These are phyloP conservation scores for Oropetium thomaeum DNA, from an alignment of 176 grass and related monocot species.

Conservation along the genomic window DNA sequence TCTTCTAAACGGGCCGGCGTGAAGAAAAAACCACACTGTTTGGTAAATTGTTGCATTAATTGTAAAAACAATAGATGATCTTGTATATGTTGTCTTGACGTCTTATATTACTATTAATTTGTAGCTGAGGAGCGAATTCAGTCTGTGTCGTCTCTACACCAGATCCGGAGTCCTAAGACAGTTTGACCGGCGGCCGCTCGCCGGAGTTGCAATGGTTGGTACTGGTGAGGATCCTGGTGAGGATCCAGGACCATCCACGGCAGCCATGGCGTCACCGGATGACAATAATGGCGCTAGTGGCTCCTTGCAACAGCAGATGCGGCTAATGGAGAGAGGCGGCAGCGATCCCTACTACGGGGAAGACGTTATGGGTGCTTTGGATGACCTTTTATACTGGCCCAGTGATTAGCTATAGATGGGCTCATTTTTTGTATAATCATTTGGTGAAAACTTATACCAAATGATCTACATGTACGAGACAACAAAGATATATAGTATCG, in stretches of 20 bases:
- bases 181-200: conserved; percentile 71
- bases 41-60: too few species aligned
- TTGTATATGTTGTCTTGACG: too few species aligned
- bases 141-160: conserved; percentile 85
- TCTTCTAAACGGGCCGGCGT: too few species aligned
- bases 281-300: conserved; percentile 18
- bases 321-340: not conserved
- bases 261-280: conserved; percentile 27
- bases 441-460: not conserved
- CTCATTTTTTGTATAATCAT: not conserved
- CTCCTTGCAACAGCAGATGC: conserved; percentile 23
- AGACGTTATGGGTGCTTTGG: conserved; percentile 24
- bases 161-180: conserved; percentile 51
- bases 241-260: conserved; percentile 4
- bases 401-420: not conserved
- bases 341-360: not conserved
- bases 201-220: not conserved
- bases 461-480: too few species aligned
- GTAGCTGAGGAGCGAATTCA: conserved; percentile 79
- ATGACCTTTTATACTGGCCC: conserved; percentile 38
- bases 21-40: too few species aligned
- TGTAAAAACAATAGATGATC: too few species aligned
- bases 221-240: conserved; percentile 16
- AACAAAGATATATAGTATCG: too few species aligned
- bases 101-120: too few species aligned